Evolutionary conservation across 768 basidiomycete species (phyloP).

Genomic region (Mycena polygramma): DNA sequence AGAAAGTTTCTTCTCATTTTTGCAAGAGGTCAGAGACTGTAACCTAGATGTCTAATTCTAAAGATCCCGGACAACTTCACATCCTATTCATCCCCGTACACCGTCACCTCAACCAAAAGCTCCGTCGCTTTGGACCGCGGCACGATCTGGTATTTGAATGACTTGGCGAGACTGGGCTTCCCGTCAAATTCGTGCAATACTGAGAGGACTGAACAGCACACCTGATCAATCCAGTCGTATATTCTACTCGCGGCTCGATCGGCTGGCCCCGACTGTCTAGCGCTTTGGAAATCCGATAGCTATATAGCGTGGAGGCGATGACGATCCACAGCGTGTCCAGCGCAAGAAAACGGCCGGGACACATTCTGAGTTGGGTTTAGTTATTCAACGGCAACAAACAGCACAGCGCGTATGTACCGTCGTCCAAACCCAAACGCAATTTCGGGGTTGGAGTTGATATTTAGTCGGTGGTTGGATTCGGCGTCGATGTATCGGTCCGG

Average conservation of each 20-base stretch:
- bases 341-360: constrained; percentile 62
- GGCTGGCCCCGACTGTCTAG: constrained; percentile 51
- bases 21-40: too few relatives aligned
- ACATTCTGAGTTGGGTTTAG: constrained; percentile 46
- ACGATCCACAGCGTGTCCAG: constrained; percentile 61
- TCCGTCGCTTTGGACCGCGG: constrained; percentile 1
- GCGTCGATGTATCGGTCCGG: constrained; percentile 61
- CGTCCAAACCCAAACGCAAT: constrained; percentile 33
- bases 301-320: constrained; percentile 57
- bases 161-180: constrained; percentile 13
- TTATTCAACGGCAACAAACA: background rate
- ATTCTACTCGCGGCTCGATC: constrained; percentile 48
- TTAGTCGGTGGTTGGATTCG: constrained; percentile 24
- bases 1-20: too few relatives aligned
- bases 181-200: too few relatives aligned
- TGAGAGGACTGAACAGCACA: constrained; percentile 32
- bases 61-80: too few relatives aligned
- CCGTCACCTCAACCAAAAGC: constrained; percentile 8
- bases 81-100: background rate
- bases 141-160: constrained; percentile 22
- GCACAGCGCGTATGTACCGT: constrained; percentile 15
- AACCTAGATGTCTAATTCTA: too few relatives aligned
- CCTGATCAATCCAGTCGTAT: constrained; percentile 61
- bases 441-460: constrained; percentile 34
- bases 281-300: constrained; percentile 55